Base-by-base conservation (phyloP, 2,329 filamentous ascomycete genomes). In the Macroventuria anomochaeta region DNA sequence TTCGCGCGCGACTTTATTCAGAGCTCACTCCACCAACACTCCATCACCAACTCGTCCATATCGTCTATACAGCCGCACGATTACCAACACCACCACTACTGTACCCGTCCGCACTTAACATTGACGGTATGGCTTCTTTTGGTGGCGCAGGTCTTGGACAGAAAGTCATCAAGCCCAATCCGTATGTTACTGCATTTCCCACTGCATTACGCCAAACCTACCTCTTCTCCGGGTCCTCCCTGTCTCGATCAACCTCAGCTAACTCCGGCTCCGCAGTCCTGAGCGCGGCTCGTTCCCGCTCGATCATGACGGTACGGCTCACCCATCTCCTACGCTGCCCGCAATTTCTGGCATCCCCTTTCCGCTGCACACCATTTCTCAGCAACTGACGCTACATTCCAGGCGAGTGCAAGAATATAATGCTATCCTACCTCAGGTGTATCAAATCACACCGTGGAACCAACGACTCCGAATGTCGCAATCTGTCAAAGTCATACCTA, bases 221-320 rank as follows among this genome's bases (percentile, higher is more conserved):
- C 41, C 44, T 29, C 3, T 36, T 37, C 41, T 44, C 20, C 29
- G 44, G 42, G 38, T 34, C 40, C 40, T 34, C 41, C 44, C 40
- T 50, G 41, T 32, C 43, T 34, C 29, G n/a, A 21, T 46, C 39
- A 17, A 20, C 20, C 33, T 36, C 13, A 25, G 43, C 60, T 67
- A 40, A 69, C 21, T 34, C 17, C 18, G 5, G 18, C 39, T 52
- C n/a, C 38, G 25, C 63, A 95, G 91, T 52, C 93, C 93, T 5
- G 90, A 97, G 74, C 87, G 93, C 67, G 93, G 93, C 50, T 96
- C 91, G 67, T 97, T 97, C 71, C 93, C 93, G n/a, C 85, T 97
- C 50, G 93, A 97, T 75, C 93, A 97, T 68, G 92, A 96, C 75
- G 91, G 85, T 87, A 77, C 42, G 70, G 54, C 47, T 31, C 42